phyloP scores from a whole-genome alignment of 2,329 filamentous ascomycete species.

The Huntiella moniliformis region DNA sequence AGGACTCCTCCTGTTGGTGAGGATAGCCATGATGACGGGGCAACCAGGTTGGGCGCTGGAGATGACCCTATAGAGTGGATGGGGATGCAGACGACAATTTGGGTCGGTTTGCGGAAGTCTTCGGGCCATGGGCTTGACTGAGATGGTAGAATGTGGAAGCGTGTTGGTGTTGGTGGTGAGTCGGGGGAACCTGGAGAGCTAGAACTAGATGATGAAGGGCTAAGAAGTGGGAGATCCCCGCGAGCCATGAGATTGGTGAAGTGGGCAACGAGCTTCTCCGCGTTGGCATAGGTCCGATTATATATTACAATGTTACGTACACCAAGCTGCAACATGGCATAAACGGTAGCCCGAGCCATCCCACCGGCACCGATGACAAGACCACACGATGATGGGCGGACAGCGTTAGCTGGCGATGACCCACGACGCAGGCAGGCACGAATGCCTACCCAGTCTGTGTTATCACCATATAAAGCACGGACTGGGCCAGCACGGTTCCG shows the following conservation, averaged over 20 bases:
- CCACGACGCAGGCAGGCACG: conserved; percentile 53
- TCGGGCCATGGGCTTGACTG: conserved; percentile 45
- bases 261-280: conserved; percentile 47
- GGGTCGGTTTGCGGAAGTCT: conserved; percentile 44
- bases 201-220: conserved; percentile 17
- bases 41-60: conserved; percentile 49
- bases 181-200: neutral
- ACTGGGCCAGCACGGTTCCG: conserved; percentile 47
- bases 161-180: conserved; percentile 18
- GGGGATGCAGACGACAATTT: conserved; percentile 60
- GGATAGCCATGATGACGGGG: conserved; percentile 50
- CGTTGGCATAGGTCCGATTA: conserved; percentile 51
- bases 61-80: conserved; percentile 45
- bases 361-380: conserved; percentile 49
- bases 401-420: conserved; percentile 51
- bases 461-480: conserved; percentile 55
- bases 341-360: conserved; percentile 62
- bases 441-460: conserved; percentile 69
- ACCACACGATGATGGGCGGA: conserved; percentile 34
- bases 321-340: conserved; percentile 59
- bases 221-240: conserved; percentile 24
- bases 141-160: conserved; percentile 39
- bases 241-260: conserved; percentile 39
- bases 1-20: conserved; percentile 60
- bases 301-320: conserved; percentile 58